phyloP scores from a whole-genome alignment of 2,329 filamentous ascomycete species.

The Ceratocystis eucalypticola region DNA sequence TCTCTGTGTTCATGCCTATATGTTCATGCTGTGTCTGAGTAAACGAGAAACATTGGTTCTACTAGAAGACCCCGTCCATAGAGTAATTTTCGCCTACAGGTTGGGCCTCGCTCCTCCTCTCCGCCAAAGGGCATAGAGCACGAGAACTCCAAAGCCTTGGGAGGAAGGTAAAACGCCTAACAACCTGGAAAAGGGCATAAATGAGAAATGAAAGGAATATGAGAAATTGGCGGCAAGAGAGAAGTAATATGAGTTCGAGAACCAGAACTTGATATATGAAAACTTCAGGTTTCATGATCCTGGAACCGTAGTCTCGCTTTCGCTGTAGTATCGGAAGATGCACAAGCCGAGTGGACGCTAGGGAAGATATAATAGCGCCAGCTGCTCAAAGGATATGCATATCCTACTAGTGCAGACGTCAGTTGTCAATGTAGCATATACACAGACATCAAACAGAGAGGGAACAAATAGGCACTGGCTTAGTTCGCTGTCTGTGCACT shows the following conservation, averaged over 20 bases:
- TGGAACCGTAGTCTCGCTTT: neutral
- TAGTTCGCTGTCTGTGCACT: neutral
- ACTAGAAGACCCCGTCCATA: neutral
- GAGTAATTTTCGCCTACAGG: neutral
- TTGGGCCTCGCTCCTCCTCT: neutral
- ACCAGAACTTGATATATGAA: neutral
- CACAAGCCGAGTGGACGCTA: neutral
- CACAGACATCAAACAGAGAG: neutral
- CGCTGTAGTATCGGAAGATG: neutral
- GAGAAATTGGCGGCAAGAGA: neutral
- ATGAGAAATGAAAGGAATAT: neutral
- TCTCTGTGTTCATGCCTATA: neutral
- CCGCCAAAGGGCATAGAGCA: neutral
- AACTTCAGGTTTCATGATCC: neutral
- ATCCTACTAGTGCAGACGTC: neutral
- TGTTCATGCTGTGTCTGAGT: neutral
- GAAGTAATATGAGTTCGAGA: neutral
- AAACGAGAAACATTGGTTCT: conserved; percentile 2
- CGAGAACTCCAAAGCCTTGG: neutral
- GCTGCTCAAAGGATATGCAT: neutral
- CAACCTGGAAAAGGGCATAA: neutral
- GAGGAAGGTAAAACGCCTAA: neutral
- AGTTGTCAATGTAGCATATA: neutral
- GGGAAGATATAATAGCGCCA: neutral
- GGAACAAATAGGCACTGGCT: too few species aligned